A percentile compares a stretch with the other conserved stretches of the same genome.
phyloP scores from a whole-genome alignment of 2,329 filamentous ascomycete species.

The Hansfordia pulvinata region DNA sequence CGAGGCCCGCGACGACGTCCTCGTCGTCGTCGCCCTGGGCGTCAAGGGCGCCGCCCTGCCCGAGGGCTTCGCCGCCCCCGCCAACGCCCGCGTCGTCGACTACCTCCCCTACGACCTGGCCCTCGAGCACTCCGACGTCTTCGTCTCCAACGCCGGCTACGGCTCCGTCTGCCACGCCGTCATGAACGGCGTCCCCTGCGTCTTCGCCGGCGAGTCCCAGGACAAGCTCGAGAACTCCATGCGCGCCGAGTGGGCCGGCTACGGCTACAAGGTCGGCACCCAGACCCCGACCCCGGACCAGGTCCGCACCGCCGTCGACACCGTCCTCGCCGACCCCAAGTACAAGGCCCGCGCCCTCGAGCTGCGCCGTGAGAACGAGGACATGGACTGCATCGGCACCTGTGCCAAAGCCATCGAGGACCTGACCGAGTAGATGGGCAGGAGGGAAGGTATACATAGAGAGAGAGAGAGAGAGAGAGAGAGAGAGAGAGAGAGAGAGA shows the following conservation, averaged over 20 bases:
- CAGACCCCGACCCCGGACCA: conserved; percentile 11
- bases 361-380: conserved; percentile 18
- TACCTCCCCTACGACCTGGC: conserved; percentile 33
- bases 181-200: conserved; percentile 7
- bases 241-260: conserved; percentile 26
- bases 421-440: too few species aligned
- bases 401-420: too few species aligned
- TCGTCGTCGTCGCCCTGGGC: conserved; percentile 21
- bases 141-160: conserved; percentile 7
- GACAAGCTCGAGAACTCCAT: conserved; percentile 20
- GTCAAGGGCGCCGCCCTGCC: conserved; percentile 12
- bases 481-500: too few species aligned
- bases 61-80: conserved; percentile 16
- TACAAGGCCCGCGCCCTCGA: conserved; percentile 9
- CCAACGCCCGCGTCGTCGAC: conserved; percentile 28
- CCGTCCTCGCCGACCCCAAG: conserved; percentile 2
- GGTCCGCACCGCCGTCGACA: conserved; percentile 3
- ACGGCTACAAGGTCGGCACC: conserved; percentile 28
- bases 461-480: too few species aligned
- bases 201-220: conserved; percentile 6
- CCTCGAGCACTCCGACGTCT: conserved; percentile 23
- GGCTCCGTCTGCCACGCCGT: conserved; percentile 22
- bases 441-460: too few species aligned
- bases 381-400: conserved; percentile 9
- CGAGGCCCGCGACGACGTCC: conserved; percentile 22